A percentile compares a stretch with the other conserved stretches of the same genome.
Conservation (phyloP, 78 protist species). For the Polysphondylium violaceum region DNA sequence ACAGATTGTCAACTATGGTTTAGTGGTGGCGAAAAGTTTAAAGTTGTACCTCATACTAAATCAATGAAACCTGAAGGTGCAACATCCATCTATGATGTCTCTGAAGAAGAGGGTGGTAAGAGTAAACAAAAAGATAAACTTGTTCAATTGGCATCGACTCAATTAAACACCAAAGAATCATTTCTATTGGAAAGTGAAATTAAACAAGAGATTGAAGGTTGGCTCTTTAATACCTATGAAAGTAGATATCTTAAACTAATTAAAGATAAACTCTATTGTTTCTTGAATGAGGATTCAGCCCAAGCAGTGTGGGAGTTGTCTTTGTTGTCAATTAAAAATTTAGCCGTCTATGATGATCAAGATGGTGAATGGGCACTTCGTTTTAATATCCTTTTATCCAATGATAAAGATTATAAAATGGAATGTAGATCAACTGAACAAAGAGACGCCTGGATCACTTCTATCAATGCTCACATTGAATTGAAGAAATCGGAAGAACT, state of each 20-base stretch:
- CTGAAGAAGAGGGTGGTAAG: slow-evolving; percentile 79
- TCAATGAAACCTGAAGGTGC: slow-evolving; percentile 74
- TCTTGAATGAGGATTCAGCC: slow-evolving; percentile 72
- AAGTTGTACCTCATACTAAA: slow-evolving; percentile 36
- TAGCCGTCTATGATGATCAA: slow-evolving; percentile 44
- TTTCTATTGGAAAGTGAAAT: slow-evolving; percentile 34
- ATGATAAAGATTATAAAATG: slow-evolving; percentile 45
- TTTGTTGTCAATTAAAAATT: background rate
- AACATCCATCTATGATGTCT: slow-evolving; percentile 61
- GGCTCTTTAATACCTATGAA: slow-evolving; percentile 70
- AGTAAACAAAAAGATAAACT: slow-evolving; percentile 74
- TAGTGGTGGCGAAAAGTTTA: background rate
- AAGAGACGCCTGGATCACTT: slow-evolving; percentile 45
- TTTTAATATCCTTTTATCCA: slow-evolving; percentile 21
- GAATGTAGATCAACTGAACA: slow-evolving; percentile 24
- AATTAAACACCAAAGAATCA: background rate
- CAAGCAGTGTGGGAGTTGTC: slow-evolving; percentile 63
- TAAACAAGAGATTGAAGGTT: slow-evolving; percentile 75
- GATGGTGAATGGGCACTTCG: slow-evolving; percentile 33
- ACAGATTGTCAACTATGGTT: slow-evolving; percentile 56
- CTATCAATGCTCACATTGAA: slow-evolving; percentile 64
- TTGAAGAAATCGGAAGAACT: slow-evolving; percentile 5
- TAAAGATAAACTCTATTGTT: slow-evolving; percentile 59
- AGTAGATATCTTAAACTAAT: slow-evolving; percentile 43
- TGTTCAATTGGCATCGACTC: slow-evolving; percentile 16